Base-by-base conservation (phyloP, 345 rosid species). In the Garcia nutans region DNA sequence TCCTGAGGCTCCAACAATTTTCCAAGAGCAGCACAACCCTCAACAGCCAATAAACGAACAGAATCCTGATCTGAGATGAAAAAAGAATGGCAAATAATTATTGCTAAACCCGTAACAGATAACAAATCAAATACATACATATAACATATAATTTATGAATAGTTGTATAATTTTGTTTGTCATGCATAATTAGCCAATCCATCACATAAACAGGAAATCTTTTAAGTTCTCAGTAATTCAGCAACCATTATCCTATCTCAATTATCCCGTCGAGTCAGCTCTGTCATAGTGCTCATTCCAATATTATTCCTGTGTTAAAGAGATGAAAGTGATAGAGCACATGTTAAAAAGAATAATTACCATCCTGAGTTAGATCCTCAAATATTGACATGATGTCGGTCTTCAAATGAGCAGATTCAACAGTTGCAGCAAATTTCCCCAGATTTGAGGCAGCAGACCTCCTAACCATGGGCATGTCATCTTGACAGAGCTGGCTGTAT, bases 391-490 rank as follows among this genome's bases (percentile, higher is more conserved):
- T 90, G 77, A 93, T 82, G 69, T 96, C 98, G 42, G 87, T 78
- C 81, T 91, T 96, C 91, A 96, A 83, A 88, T 91, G 89, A 64
- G 91, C 80, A 78, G 90, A 74, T 69, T 96, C 98, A 73, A 96
- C 92, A 13, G 99, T 93, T n/a, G 98, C 97, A 85, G 99, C 97
- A 88, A 91, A 96, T 80, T 87, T 96, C 71, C 97, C 98, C 73
- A 96, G 87, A 83, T 91, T 96, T 19, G 97, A 83, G 54, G 97
- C 98, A 58, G 99, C 99, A 67, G 99, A 92, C 86, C 96, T 93
- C 77, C 99, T 89, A 76, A 93, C 99, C 98, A 90, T 95, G 54
- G 98, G 99, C 99, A 93, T 93, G 85, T 93, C 99, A 86, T 95
- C 98, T 87, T 93, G 96, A 84, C 99, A 95, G 28, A 95, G 85